These are phyloP conservation scores for Patellifolia procumbens DNA, from an alignment of 179 eudicot species.

Conservation along the genomic window DNA sequence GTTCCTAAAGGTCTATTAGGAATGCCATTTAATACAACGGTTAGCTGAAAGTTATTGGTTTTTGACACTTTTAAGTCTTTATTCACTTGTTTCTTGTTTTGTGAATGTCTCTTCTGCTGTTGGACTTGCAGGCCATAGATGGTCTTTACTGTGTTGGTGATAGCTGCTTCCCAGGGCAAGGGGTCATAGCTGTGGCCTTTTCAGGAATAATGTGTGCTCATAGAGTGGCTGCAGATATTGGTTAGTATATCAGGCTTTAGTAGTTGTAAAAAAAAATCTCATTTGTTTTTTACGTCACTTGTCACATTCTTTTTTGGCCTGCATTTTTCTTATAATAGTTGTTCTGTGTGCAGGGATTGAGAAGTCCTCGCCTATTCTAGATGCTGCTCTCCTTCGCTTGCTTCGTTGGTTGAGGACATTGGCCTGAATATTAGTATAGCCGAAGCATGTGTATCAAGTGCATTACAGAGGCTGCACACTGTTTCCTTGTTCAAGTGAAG, in stretches of 20 bases:
- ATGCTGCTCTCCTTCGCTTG: conserved; percentile 79
- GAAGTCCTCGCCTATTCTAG: conserved; percentile 69
- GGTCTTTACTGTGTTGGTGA: conserved; percentile 99
- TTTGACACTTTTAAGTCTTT: conserved; percentile 2
- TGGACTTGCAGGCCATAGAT: conserved; percentile 66
- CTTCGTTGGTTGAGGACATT: conserved; percentile 94
- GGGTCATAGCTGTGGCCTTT: conserved; percentile 99
- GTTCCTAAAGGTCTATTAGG: conserved; percentile 84
- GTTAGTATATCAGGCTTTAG: conserved; percentile 38
- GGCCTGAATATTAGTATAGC: conserved; percentile 47
- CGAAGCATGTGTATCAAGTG: background rate
- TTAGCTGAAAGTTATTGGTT: conserved; percentile 33
- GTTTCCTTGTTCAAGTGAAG: conserved; percentile 12
- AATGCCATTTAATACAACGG: conserved; percentile 99
- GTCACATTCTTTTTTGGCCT: background rate
- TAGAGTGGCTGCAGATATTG: conserved; percentile 93
- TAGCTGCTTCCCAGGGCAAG: conserved; percentile 99
- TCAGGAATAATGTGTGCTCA: conserved; percentile 99
- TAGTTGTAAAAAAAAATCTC: background rate
- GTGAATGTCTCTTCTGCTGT: conserved; percentile 24
- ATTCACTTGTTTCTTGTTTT: background rate
- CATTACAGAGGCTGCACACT: background rate
- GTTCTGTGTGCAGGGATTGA: conserved; percentile 57
- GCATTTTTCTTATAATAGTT: background rate
- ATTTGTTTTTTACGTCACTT: background rate